A percentile compares a stretch with the other conserved stretches of the same genome.
Evolutionary conservation across 176 grass and related monocot species (phyloP).

Genomic region (Cymbopogon citratus): DNA sequence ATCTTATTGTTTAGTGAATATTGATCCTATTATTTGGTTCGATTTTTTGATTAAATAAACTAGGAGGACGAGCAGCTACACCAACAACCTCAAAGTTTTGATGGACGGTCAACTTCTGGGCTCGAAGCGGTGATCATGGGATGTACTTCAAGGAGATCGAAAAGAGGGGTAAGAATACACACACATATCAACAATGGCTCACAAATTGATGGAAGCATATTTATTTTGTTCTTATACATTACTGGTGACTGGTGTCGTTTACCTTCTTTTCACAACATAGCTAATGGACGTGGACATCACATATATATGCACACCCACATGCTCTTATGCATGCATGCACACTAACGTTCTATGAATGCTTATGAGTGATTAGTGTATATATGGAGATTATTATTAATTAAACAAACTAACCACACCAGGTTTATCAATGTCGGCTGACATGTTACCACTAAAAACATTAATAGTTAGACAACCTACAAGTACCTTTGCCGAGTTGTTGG

Average conservation of each 20-base stretch:
- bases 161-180: constrained; percentile 44
- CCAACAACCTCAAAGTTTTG: constrained; percentile 51
- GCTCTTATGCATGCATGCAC: neutral
- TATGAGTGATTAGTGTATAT: neutral
- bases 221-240: neutral
- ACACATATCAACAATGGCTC: neutral
- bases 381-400: neutral
- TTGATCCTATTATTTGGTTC: neutral
- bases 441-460: neutral
- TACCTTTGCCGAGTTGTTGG: neutral
- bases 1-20: neutral
- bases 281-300: neutral
- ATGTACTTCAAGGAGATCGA: constrained; percentile 55
- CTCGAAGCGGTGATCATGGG: constrained; percentile 78
- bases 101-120: constrained; percentile 42
- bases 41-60: neutral
- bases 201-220: neutral
- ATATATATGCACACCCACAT: neutral
- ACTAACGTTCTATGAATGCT: neutral
- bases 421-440: neutral
- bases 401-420: neutral
- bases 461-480: neutral
- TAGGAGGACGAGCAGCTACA: constrained; percentile 36
- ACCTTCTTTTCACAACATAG: neutral
- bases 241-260: neutral